phyloP scores from a whole-genome alignment of 1,284 basidiomycete genomes.

The Naganishia cerealis region DNA sequence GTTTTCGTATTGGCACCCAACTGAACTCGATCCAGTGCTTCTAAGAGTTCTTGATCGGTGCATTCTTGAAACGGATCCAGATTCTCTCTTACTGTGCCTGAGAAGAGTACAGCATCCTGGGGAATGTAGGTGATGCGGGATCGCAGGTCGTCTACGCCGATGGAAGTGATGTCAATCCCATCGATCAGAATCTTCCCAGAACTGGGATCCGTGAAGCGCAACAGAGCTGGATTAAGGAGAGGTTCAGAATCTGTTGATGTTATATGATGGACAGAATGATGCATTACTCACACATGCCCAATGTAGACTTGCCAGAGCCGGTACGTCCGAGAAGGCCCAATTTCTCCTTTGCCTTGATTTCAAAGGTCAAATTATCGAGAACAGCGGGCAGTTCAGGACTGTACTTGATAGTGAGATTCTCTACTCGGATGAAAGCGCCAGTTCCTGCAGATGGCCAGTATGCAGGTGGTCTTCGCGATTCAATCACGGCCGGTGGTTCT shows the following conservation, averaged over 20 bases:
- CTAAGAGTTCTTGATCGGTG: constrained; percentile 70
- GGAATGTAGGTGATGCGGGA: constrained; percentile 56
- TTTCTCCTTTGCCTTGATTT: constrained; percentile 70
- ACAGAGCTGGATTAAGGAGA: constrained; percentile 76
- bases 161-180: constrained; percentile 82
- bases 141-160: constrained; percentile 56
- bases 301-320: constrained; percentile 54
- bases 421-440: constrained; percentile 60
- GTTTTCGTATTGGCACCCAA: constrained; percentile 21
- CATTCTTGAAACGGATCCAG: constrained; percentile 84
- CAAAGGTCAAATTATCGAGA: constrained; percentile 73
- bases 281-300: constrained; percentile 23
- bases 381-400: constrained; percentile 80
- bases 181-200: constrained; percentile 78
- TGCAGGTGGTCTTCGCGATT: constrained; percentile 65
- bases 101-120: constrained; percentile 74
- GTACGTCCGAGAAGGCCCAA: constrained; percentile 61
- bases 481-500: constrained; percentile 73
- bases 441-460: constrained; percentile 71
- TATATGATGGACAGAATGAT: constrained; percentile 59
- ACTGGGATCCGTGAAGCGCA: constrained; percentile 84
- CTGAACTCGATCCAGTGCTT: constrained; percentile 47
- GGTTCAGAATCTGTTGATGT: constrained; percentile 19
- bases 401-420: constrained; percentile 77
- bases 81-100: constrained; percentile 80